Evolutionary conservation across 176 grass and related monocot genomes (phyloP).

Genomic region (Phoenix dactylifera): DNA sequence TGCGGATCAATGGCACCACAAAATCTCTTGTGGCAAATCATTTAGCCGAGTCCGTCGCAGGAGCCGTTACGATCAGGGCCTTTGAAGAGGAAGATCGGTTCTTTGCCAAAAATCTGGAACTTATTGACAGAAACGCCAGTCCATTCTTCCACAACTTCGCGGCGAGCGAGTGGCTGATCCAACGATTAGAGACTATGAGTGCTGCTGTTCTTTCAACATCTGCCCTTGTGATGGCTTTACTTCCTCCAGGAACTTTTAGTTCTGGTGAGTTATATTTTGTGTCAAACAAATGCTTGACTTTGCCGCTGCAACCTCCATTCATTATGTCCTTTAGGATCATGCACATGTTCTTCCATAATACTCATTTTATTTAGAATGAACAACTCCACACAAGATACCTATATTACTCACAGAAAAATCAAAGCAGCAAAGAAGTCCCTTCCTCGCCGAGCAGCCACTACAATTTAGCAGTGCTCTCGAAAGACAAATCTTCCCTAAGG

Average conservation of each 20-base stretch:
- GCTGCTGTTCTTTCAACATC: constrained; percentile 62
- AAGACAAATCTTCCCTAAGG: too few species aligned
- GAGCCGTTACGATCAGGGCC: constrained; percentile 68
- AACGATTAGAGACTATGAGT: constrained; percentile 68
- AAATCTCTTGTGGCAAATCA: constrained; percentile 87
- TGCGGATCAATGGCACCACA: constrained; percentile 92
- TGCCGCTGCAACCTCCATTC: too few species aligned
- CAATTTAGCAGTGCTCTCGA: too few species aligned
- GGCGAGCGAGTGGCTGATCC: constrained; percentile 82
- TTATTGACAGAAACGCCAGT: constrained; percentile 77
- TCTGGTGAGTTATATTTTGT: constrained; percentile 35
- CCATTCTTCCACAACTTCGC: constrained; percentile 80
- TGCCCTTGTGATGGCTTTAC: constrained; percentile 68
- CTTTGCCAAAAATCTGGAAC: constrained; percentile 60
- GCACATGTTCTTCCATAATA: too few species aligned
- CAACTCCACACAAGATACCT: too few species aligned
- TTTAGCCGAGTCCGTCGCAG: constrained; percentile 71
- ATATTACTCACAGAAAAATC: too few species aligned
- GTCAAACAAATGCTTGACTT: too few species aligned
- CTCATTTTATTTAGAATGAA: too few species aligned
- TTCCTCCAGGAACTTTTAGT: constrained; percentile 77
- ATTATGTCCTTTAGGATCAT: not conserved
- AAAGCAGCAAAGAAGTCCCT: too few species aligned
- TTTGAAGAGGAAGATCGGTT: constrained; percentile 80
- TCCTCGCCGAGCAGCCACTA: too few species aligned